These are phyloP conservation scores for Aspergillus chevalieri DNA, from an alignment of 2,329 filamentous ascomycete species.

Conservation along the genomic window DNA sequence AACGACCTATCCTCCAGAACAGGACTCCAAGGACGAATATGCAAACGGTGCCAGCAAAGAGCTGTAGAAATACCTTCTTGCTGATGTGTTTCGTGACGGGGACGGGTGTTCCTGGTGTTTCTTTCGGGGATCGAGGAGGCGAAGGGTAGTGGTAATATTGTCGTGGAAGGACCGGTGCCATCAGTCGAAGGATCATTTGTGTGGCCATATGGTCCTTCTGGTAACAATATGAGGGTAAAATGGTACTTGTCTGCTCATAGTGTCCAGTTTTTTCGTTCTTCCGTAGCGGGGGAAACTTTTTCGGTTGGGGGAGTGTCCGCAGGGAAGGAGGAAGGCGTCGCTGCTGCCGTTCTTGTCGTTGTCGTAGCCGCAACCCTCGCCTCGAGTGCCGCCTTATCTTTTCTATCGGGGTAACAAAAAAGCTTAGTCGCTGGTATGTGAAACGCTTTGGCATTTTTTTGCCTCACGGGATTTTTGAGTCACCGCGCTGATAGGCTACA, in stretches of 20 bases:
- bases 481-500: no score
- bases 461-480: no score
- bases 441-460: no score
- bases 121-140: conserved; percentile 20
- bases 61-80: conserved; percentile 23
- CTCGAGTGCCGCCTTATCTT: not conserved
- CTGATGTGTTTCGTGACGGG: conserved; percentile 22
- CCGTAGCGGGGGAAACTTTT: no score
- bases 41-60: conserved; percentile 31
- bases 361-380: not conserved
- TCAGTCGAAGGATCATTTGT: conserved; percentile 9
- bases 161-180: conserved; percentile 26
- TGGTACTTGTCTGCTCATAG: not conserved
- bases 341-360: not conserved
- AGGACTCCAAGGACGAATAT: conserved; percentile 34
- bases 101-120: conserved; percentile 15
- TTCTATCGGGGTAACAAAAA: no score
- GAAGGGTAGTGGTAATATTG: conserved; percentile 20
- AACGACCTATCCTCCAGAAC: conserved; percentile 34
- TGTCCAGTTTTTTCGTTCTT: not conserved
- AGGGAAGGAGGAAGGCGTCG: not conserved
- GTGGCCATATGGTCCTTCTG: conserved; percentile 10
- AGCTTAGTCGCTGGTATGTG: no score
- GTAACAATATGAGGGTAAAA: conserved; percentile 14
- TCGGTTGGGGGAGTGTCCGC: not conserved